Percentiles rank a stretch among this genome's conserved stretches.
These are phyloP conservation scores for Lasiodiplodia gonubiensis DNA, from an alignment of 2,329 filamentous ascomycete genomes.

Conservation along the genomic window DNA sequence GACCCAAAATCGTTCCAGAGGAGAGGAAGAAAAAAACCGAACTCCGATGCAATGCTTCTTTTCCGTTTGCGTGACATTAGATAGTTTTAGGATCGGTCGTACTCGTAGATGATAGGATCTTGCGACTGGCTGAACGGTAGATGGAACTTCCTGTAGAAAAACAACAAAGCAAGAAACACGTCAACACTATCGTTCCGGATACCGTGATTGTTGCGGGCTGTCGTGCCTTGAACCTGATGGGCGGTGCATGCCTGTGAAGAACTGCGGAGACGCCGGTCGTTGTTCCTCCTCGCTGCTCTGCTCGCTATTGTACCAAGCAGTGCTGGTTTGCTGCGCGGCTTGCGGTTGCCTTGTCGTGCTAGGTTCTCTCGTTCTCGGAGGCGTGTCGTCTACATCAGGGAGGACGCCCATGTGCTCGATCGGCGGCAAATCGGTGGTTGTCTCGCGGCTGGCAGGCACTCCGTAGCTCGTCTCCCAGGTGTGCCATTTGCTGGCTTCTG, in stretches of 20 bases:
- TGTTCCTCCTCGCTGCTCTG: conserved; percentile 3
- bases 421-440: neutral
- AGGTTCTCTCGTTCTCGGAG: neutral
- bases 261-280: neutral
- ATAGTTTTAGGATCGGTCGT: neutral
- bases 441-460: conserved; percentile 4
- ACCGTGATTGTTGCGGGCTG: conserved; percentile 14
- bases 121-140: conserved; percentile 15
- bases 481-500: conserved; percentile 24
- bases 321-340: neutral
- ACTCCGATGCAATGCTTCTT: neutral
- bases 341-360: neutral
- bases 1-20: neutral
- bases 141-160: conserved; percentile 16
- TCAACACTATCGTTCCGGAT: neutral
- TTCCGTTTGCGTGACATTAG: neutral
- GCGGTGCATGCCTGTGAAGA: conserved; percentile 5
- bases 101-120: conserved; percentile 2
- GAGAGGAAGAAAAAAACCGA: neutral
- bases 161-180: neutral
- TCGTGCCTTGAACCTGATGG: conserved; percentile 20
- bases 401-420: conserved; percentile 15
- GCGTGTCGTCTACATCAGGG: neutral
- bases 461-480: conserved; percentile 21
- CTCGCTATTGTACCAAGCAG: conserved; percentile 11